Base-by-base conservation (phyloP, 2,329 filamentous ascomycete genomes). In the Calonectria leucothoes region DNA sequence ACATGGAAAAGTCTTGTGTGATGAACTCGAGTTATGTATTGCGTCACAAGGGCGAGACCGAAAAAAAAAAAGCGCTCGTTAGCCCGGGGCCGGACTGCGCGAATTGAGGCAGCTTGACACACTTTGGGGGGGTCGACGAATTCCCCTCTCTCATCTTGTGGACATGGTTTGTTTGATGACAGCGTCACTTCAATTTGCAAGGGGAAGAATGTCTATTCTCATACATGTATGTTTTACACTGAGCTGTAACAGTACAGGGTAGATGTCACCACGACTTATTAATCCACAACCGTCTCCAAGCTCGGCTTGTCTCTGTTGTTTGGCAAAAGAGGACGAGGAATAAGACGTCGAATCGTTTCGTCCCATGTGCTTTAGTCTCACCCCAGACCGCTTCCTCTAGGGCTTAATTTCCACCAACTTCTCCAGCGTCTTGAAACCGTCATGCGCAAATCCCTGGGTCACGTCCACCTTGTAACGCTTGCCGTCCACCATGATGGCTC, bases 381-480 rank as follows among this genome's bases (percentile, higher is more conserved):
- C 17, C 33, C 51, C 48, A 10, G 31, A 27, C 4, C 35, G 5
- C 3, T 23, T 74, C 2, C 29, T 75, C 27, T 42, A 81, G n/a
- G 71, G 55, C 66, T 81, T 74, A 51, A 81, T 78, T 23, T 79
- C 80, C 37, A 90, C 86, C 48, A 93, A 79, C 75, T 88, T 86
- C 82, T 93, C 91, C 67, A 93, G 80, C 4, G 89, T 89, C 69
- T 85, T 86, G 52, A 92, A 92, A 5, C 88, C 85, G 49, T 93
- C 91, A 63, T 92, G 85, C 27, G 89, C 89, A 84, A 90, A 92
- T 1, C 89, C 91, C 48, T 87, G 87, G 3, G 85, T 85, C 20
- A 92, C 85, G 76, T 93, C 91, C 27, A 93, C 81, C 84, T 91
- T 92, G 80, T 90, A 91, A 66, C 83, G 82, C 39, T 84, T 81